Percentiles rank a stretch among this genome's conserved stretches.
phyloP scores from a whole-genome alignment of 345 rosid species.

The Stellera chamaejasme region DNA sequence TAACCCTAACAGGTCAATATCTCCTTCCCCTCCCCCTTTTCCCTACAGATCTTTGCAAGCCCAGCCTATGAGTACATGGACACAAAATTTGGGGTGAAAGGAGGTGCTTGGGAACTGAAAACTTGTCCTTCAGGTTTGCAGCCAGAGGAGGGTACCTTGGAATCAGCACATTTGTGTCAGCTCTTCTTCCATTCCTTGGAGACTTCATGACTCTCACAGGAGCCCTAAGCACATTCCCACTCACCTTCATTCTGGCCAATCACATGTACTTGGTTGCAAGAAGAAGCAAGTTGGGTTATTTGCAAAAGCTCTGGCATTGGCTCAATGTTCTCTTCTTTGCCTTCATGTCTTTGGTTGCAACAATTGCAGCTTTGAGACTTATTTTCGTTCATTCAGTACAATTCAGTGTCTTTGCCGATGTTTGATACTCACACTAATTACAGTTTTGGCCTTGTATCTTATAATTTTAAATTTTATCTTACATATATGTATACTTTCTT shows the following conservation, averaged over 20 bases:
- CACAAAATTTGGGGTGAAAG: constrained; percentile 57
- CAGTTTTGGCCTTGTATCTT: too few relatives aligned
- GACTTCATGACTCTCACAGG: constrained; percentile 90
- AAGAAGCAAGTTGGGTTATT: constrained; percentile 31
- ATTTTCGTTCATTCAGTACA: constrained; percentile 61
- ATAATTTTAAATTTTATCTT: too few relatives aligned
- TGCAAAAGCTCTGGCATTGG: constrained; percentile 78
- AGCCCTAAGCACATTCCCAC: constrained; percentile 74
- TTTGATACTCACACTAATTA: constrained; percentile 13
- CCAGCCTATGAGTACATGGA: constrained; percentile 84
- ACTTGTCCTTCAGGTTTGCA: constrained; percentile 45
- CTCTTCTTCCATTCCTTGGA: constrained; percentile 75
- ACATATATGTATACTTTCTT: too few relatives aligned
- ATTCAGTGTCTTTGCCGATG: constrained; percentile 71
- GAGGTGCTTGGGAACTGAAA: constrained; percentile 44
- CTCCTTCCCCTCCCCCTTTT: background rate
- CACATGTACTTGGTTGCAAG: constrained; percentile 70
- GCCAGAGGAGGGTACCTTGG: constrained; percentile 68
- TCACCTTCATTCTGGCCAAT: constrained; percentile 75
- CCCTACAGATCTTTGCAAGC: constrained; percentile 65
- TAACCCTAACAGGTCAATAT: background rate
- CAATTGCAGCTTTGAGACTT: constrained; percentile 58
- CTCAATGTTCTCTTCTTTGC: constrained; percentile 53
- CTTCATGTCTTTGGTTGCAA: constrained; percentile 53
- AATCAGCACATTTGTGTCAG: constrained; percentile 59